Evolutionary conservation across 2,329 filamentous ascomycete species (phyloP).

Genomic region (Alternaria sp.): DNA sequence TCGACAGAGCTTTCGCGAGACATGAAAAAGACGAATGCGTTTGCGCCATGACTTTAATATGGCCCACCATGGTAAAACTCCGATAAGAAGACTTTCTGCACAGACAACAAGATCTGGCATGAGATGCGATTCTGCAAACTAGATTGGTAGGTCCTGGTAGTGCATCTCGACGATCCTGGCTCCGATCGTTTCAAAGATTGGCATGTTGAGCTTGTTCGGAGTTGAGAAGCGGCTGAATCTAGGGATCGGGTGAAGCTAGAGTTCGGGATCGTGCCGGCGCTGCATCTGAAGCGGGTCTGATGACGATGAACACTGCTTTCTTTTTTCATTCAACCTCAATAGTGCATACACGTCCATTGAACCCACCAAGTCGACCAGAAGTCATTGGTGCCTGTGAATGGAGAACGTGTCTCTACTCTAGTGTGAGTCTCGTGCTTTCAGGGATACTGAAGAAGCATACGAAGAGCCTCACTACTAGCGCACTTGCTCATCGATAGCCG

Average conservation of each 20-base stretch:
- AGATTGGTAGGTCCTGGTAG: neutral
- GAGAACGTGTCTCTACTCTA: neutral
- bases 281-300: neutral
- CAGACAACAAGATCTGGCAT: neutral
- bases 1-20: neutral
- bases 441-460: neutral
- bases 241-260: constrained; percentile 1
- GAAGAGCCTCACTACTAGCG: neutral
- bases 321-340: neutral
- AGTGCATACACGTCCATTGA: neutral
- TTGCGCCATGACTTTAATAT: constrained; percentile 4
- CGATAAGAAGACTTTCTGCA: neutral
- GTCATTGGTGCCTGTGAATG: neutral
- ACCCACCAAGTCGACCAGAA: neutral
- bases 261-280: constrained; percentile 3
- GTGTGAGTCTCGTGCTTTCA: neutral
- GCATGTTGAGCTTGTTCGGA: neutral
- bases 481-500: no score
- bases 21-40: neutral
- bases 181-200: neutral
- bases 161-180: neutral
- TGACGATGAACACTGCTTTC: neutral
- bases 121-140: neutral
- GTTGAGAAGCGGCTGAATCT: neutral
- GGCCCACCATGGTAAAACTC: neutral